Evolutionary conservation across 164 flowering plant species (phyloP).

Genomic region (Euptelea pleiosperma): DNA sequence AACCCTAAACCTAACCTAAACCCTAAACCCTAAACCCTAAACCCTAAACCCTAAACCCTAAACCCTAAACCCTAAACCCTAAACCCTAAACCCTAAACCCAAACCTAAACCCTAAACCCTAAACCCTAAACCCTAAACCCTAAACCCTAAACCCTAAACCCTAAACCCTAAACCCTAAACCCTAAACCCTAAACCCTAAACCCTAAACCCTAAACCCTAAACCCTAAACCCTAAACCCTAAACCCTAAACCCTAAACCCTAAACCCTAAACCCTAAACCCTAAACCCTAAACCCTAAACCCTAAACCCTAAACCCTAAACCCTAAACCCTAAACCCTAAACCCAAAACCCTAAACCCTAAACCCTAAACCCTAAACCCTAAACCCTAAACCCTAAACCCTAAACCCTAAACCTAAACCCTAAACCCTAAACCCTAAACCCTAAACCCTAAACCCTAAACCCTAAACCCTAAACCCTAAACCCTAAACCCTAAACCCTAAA

Average conservation of each 20-base stretch:
- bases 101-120: conserved; percentile 1
- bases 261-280: too few relatives aligned
- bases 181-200: conserved; percentile 1
- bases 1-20: neutral
- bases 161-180: conserved; percentile 12
- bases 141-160: conserved; percentile 13
- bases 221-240: conserved; percentile 1
- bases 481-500: neutral
- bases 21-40: conserved; percentile 2
- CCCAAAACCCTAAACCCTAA: neutral
- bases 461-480: conserved; percentile 1
- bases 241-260: neutral
- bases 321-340: conserved; percentile 1
- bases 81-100: conserved; percentile 15
- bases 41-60: conserved; percentile 14
- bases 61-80: conserved; percentile 14
- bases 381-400: conserved; percentile 3
- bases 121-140: conserved; percentile 6
- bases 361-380: conserved; percentile 12
- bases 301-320: neutral
- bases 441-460: conserved; percentile 17
- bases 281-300: neutral
- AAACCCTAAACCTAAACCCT: conserved; percentile 13
- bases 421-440: conserved; percentile 15
- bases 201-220: conserved; percentile 3